A percentile compares a stretch with the other conserved stretches of the same genome.
phyloP scores from a whole-genome alignment of 257 asterid genomes.

The Coffea canephora region DNA sequence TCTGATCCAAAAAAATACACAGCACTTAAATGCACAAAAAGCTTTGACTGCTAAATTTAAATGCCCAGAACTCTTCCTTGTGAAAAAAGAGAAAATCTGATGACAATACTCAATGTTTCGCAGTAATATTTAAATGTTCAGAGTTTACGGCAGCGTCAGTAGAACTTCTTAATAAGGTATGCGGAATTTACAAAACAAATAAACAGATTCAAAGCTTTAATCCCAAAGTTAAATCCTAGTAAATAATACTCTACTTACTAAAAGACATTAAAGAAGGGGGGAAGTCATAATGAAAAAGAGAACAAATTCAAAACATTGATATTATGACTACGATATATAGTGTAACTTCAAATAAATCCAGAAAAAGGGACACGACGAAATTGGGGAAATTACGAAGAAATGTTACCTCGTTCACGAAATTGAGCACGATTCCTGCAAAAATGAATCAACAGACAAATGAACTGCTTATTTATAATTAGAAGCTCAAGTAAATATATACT shows the following conservation, averaged over 20 bases:
- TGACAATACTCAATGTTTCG: background rate
- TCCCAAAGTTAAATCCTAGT: background rate
- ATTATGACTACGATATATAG: background rate
- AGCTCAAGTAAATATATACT: background rate
- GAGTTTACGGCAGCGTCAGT: no score
- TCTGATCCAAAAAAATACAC: background rate
- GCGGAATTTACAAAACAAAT: background rate
- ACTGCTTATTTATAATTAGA: background rate
- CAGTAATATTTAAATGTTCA: background rate
- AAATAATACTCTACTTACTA: background rate
- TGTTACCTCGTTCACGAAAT: conserved; percentile 79
- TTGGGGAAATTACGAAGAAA: background rate
- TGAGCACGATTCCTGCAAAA: conserved; percentile 79
- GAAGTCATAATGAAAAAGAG: background rate
- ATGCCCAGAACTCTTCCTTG: background rate
- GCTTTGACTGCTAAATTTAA: background rate
- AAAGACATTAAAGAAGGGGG: background rate
- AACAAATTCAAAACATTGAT: background rate
- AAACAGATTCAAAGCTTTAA: background rate
- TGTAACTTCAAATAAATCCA: background rate
- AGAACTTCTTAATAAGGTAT: background rate
- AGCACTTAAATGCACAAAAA: background rate
- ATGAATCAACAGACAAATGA: background rate
- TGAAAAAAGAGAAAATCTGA: background rate
- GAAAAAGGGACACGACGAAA: background rate